Base-by-base conservation (phyloP, 805 yeast genomes). In the Saturnispora hagleri region DNA sequence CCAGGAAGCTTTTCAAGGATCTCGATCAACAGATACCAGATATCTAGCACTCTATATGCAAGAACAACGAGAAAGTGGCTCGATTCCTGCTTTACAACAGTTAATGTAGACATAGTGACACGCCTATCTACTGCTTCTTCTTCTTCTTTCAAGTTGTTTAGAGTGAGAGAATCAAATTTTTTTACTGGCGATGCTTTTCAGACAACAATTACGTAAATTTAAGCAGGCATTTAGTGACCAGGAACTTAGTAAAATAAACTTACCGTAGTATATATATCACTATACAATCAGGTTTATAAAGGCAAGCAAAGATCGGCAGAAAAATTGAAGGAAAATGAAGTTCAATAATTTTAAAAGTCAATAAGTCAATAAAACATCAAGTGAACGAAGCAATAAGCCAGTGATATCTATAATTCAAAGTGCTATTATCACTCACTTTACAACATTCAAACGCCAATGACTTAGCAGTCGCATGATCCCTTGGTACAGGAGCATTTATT, bases 1-100 rank as follows among this genome's bases (percentile, higher is more conserved):
- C 86, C 86, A 1, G 87, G 87, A 17, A 69, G 38, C 6, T 51
- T 51, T 35, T 56, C 59, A n/a, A 66, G 53, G 4, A 53, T 36
- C 10, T 27, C 53, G n/a, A 66, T 46, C 17, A 62, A 51, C 13
- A 53, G 45, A 41, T 60, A 51, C 65, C 66, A 65, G n/a, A 53
- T 43, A n/a, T 58, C 56, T 24, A 62, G 60, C 3, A 57, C 61
- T 17, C 51, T 42, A 15, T 66, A 62, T 2, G 66, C 64, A 38
- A 58, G 58, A 9, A 55, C 57, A 24, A 63, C 59, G 43, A 65
- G 57, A 45, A 60, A 57, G 33, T 61, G 61, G 8, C 64, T 59
- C 4, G 65, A 60, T 17, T 60, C 60, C 12, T 51, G 48, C 8
- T 57, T 31, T 5, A 13, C 22, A 22, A 40, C 49, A 20, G 53